Evolutionary conservation across 1,139 yeast species (phyloP), one percentile per base, ranked within the genome.

Genomic region (Kodamaea derodonti): DNA sequence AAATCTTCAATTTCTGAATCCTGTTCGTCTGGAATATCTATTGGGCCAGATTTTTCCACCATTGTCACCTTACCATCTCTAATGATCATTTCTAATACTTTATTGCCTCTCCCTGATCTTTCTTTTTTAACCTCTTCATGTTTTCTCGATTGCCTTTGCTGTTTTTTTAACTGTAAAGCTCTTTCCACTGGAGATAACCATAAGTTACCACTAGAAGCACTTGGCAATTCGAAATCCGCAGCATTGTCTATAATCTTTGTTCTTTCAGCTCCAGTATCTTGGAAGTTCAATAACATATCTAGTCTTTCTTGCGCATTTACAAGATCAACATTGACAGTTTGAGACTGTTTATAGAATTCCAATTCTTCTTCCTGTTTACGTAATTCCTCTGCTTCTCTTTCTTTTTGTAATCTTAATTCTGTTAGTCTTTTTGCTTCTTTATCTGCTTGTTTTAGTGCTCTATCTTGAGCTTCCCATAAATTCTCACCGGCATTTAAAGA

Each of bases 101-200:
- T 78, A 39, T 78, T 78, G 3, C 90, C 90, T 31, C 88, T 69
- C 0, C 95, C 97, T 1, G 71, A 55, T 28, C 90, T 63, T 15
- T 72, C 74, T 37, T 65, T 66, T 31, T 79, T 82, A 27, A 67
- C 60, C 33, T 75, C 78, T 37, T 82, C 83, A 51, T 78, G 70
- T 47, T 77, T 78, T 6, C 85, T 64, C 38, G 82, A 55, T 45
- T 78, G 82, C 37, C 81, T 74, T 51, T 90, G 97, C 52, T 88
- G 96, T 45, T 78, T 78, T 55, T 88, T 87, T 47, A 92, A 66
- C 38, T 72, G 76, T 37, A 87, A 66, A 0, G 97, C 97, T 46
- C 94, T 76, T 51, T 94, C 97, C 33, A 82, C 72, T 0, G 97
- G 92, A 4, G 86, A 77, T 1, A 95, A 80, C 98, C 98, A 94